Percentiles rank a stretch among this genome's conserved stretches.
phyloP scores from a whole-genome alignment of 345 rosid species.

The Euphorbia lathyris region DNA sequence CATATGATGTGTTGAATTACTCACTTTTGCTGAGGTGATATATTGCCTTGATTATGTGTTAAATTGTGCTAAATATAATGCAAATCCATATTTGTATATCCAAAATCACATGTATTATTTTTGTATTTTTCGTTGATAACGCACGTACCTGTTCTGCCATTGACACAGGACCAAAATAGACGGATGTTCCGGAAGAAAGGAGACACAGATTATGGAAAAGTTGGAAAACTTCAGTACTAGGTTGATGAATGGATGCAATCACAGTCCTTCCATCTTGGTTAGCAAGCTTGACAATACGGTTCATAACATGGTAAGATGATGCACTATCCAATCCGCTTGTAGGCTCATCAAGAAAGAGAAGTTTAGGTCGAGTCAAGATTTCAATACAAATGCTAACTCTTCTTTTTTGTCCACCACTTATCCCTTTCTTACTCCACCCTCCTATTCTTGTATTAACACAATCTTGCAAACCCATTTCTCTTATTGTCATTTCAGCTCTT shows the following conservation, averaged over 20 bases:
- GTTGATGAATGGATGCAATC: conserved; percentile 13
- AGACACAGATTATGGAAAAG: conserved; percentile 4
- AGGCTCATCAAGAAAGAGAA: conserved; percentile 15
- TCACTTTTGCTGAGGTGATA: no score
- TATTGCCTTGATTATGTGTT: no score
- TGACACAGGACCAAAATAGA: conserved; percentile 3
- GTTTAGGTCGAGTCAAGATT: conserved; percentile 10
- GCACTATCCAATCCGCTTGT: conserved; percentile 19
- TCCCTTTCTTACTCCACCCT: conserved; percentile 1
- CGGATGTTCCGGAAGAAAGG: conserved; percentile 7
- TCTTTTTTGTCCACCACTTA: conserved; percentile 17
- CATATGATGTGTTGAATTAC: no score
- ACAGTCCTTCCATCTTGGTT: conserved; percentile 1
- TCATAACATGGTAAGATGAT: conserved; percentile 10
- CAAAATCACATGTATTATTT: no score
- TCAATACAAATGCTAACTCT: conserved; percentile 19
- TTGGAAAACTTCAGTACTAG: no score
- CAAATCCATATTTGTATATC: no score
- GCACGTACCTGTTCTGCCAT: not conserved
- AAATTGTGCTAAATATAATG: no score
- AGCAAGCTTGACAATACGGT: not conserved
- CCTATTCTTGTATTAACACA: conserved; percentile 7
- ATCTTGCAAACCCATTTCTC: conserved; percentile 25
- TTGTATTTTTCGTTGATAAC: no score
- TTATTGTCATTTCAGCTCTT: conserved; percentile 45